These are phyloP conservation scores for Eremothecium cymbalariae DNA, from an alignment of 1,139 yeast species.

Conservation along the genomic window DNA sequence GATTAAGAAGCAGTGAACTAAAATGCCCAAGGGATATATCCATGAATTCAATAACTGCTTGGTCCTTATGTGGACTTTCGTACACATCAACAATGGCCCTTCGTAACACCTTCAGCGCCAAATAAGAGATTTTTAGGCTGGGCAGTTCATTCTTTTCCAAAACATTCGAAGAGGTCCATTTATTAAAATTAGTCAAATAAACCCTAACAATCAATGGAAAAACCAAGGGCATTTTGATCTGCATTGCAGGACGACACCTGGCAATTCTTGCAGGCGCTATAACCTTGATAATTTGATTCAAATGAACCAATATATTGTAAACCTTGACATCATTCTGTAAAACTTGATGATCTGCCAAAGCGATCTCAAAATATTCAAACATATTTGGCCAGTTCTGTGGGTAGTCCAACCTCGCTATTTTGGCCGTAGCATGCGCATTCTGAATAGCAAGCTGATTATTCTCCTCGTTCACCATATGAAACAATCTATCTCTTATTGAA, in stretches of 20 bases:
- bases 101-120: conserved; percentile 66
- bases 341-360: conserved; percentile 38
- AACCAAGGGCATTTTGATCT: conserved; percentile 55
- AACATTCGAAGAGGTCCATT: conserved; percentile 43
- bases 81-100: conserved; percentile 71
- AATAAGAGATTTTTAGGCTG: conserved; percentile 59
- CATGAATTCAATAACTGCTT: conserved; percentile 50
- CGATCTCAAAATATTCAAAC: conserved; percentile 53
- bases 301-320: conserved; percentile 54
- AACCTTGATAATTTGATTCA: conserved; percentile 70
- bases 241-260: conserved; percentile 70
- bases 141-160: conserved; percentile 26
- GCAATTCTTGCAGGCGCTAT: conserved; percentile 76
- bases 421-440: conserved; percentile 73
- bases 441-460: conserved; percentile 70
- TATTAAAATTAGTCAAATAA: conserved; percentile 51
- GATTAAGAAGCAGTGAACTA: conserved; percentile 45
- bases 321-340: conserved; percentile 43
- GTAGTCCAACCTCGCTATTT: conserved; percentile 74
- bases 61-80: conserved; percentile 56
- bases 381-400: conserved; percentile 80
- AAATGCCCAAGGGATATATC: conserved; percentile 51
- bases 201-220: conserved; percentile 51
- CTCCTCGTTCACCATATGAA: conserved; percentile 55
- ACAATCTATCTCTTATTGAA: conserved; percentile 51